phyloP scores from a whole-genome alignment of 1,139 yeast genomes.

The Lodderomyces theae region DNA sequence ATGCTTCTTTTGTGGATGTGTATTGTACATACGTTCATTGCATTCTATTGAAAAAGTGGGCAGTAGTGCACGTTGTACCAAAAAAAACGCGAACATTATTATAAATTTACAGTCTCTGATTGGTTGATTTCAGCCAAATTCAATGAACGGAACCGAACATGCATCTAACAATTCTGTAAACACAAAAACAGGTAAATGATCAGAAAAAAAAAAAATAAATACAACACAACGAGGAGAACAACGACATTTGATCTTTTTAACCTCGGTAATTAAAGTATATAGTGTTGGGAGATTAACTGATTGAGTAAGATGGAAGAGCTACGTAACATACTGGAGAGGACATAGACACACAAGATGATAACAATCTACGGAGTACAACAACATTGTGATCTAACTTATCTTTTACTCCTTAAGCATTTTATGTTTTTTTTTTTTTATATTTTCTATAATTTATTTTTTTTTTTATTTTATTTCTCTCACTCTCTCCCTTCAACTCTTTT shows the following conservation, averaged over 20 bases:
- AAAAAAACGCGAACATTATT: neutral
- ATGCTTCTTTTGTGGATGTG: too few relatives aligned
- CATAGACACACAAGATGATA: too few relatives aligned
- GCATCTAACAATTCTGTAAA: neutral
- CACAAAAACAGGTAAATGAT: slow-evolving; percentile 1
- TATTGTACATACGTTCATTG: too few relatives aligned
- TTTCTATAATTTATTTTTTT: slow-evolving; percentile 2
- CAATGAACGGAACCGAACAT: slow-evolving; percentile 1
- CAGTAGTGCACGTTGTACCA: neutral
- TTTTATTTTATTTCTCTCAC: slow-evolving; percentile 3
- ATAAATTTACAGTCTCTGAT: neutral
- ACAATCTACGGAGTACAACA: too few relatives aligned
- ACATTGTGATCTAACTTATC: too few relatives aligned
- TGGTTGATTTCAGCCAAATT: neutral
- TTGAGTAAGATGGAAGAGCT: too few relatives aligned
- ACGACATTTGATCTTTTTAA: too few relatives aligned
- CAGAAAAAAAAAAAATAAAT: neutral
- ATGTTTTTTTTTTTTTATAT: slow-evolving; percentile 3
- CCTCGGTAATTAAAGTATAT: too few relatives aligned
- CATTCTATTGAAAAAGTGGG: neutral
- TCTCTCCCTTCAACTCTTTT: neutral
- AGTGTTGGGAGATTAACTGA: too few relatives aligned
- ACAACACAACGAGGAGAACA: too few relatives aligned
- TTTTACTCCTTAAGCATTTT: too few relatives aligned
- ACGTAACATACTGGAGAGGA: too few relatives aligned